These are phyloP conservation scores for Gossypium bickii DNA, from an alignment of 345 rosid species.

Conservation along the genomic window DNA sequence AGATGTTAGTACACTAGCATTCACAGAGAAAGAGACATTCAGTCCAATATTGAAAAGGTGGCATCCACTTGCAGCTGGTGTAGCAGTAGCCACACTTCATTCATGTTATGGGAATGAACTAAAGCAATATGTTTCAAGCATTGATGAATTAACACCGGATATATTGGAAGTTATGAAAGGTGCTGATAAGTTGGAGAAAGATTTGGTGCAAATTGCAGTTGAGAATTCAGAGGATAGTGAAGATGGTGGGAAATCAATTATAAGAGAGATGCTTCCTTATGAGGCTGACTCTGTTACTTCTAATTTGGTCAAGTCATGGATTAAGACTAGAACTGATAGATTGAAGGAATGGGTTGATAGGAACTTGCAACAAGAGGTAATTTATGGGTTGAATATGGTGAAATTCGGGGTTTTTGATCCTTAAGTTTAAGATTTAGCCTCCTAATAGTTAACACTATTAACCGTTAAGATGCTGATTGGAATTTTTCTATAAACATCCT, in stretches of 20 bases:
- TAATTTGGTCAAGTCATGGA: constrained; percentile 77
- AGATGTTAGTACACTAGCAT: constrained; percentile 70
- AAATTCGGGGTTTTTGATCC: no score
- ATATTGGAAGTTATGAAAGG: constrained; percentile 81
- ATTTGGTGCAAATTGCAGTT: constrained; percentile 96
- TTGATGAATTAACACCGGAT: constrained; percentile 82
- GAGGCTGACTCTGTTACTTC: constrained; percentile 82
- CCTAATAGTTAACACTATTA: no score
- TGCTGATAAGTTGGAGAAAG: constrained; percentile 90
- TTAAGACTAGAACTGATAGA: constrained; percentile 70
- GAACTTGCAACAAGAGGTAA: constrained; percentile 87
- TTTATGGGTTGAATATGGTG: neutral
- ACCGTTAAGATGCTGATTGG: no score
- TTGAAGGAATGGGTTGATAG: constrained; percentile 83
- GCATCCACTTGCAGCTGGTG: constrained; percentile 94
- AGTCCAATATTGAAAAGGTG: constrained; percentile 88
- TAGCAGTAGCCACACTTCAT: constrained; percentile 95
- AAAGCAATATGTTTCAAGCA: constrained; percentile 62
- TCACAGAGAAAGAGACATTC: constrained; percentile 71
- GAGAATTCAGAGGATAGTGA: constrained; percentile 95
- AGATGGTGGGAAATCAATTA: constrained; percentile 96
- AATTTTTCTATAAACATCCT: no score
- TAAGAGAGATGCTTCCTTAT: constrained; percentile 95
- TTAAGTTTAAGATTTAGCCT: no score
- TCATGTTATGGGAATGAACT: constrained; percentile 74